Percentiles rank a stretch among this genome's conserved stretches.
These are phyloP conservation scores for Talaromyces pinophilus DNA, from an alignment of 2,329 filamentous ascomycete genomes.

Conservation along the genomic window DNA sequence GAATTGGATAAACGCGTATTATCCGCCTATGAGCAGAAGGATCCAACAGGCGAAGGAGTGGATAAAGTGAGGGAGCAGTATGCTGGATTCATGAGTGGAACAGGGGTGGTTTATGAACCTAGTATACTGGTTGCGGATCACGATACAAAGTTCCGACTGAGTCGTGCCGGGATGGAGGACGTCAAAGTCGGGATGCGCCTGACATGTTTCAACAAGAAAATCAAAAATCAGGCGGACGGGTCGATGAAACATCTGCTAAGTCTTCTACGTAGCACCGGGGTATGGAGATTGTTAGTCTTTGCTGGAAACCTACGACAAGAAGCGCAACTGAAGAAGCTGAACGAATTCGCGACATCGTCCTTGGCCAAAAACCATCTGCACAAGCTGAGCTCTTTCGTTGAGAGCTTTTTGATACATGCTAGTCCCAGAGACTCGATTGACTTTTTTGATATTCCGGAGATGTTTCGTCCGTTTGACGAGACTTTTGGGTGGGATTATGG, in stretches of 20 bases:
- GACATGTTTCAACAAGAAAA: constrained; percentile 35
- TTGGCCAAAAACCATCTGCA: too few relatives aligned
- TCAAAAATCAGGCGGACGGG: constrained; percentile 49
- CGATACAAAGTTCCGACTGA: not conserved
- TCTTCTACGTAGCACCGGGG: constrained; percentile 39
- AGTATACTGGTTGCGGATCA: not conserved
- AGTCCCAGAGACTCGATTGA: not conserved
- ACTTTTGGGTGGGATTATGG: constrained; percentile 12
- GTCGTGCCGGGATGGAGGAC: not conserved
- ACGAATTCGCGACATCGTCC: not conserved
- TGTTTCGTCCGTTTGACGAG: constrained; percentile 14
- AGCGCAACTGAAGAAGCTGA: constrained; percentile 48
- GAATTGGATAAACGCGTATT: constrained; percentile 35
- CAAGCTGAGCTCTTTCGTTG: not conserved
- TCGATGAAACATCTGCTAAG: constrained; percentile 39
- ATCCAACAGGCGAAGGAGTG: constrained; percentile 61
- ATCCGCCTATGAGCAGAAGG: constrained; percentile 59
- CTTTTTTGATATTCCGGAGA: constrained; percentile 11
- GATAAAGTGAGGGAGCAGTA: constrained; percentile 58
- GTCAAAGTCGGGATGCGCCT: not conserved
- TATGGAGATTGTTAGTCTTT: constrained; percentile 29
- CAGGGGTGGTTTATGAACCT: constrained; percentile 59
- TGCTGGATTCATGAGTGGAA: constrained; percentile 61
- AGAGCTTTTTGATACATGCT: not conserved
- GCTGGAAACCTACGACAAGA: constrained; percentile 25